phyloP scores from a whole-genome alignment of 148 eudicot species.

The Pouteria glomerata region DNA sequence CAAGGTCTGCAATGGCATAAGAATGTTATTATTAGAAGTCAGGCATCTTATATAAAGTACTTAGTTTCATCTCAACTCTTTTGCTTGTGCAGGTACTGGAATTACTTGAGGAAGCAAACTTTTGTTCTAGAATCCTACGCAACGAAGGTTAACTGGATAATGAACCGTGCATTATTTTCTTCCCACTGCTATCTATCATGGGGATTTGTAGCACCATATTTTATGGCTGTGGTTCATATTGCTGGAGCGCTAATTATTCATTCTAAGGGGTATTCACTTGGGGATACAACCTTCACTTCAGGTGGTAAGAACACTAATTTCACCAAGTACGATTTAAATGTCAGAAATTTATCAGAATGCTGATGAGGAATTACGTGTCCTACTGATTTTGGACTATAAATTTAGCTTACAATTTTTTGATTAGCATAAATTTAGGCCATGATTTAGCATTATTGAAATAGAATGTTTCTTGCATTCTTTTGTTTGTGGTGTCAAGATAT shows the following conservation, averaged over 20 bases:
- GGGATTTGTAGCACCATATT: constrained; percentile 90
- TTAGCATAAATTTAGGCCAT: background rate
- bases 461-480: background rate
- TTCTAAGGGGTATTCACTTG: constrained; percentile 37
- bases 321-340: constrained; percentile 2
- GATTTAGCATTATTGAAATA: background rate
- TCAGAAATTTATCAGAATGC: background rate
- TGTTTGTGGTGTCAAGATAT: background rate
- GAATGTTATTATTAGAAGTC: background rate
- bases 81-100: constrained; percentile 73
- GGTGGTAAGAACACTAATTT: constrained; percentile 49
- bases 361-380: background rate
- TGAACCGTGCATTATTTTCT: constrained; percentile 92
- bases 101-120: constrained; percentile 97
- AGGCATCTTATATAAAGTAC: background rate
- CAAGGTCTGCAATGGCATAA: constrained; percentile 45
- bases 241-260: constrained; percentile 56
- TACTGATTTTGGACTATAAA: background rate
- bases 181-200: constrained; percentile 91
- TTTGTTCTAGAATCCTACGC: constrained; percentile 93
- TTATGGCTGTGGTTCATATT: constrained; percentile 81
- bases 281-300: constrained; percentile 37
- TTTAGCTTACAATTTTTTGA: too few species aligned
- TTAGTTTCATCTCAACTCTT: background rate
- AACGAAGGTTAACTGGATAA: constrained; percentile 73